A percentile compares a stretch with the other conserved stretches of the same genome.
phyloP scores from a whole-genome alignment of 2,329 filamentous ascomycete genomes.

The Torrubiella hemipterigena region DNA sequence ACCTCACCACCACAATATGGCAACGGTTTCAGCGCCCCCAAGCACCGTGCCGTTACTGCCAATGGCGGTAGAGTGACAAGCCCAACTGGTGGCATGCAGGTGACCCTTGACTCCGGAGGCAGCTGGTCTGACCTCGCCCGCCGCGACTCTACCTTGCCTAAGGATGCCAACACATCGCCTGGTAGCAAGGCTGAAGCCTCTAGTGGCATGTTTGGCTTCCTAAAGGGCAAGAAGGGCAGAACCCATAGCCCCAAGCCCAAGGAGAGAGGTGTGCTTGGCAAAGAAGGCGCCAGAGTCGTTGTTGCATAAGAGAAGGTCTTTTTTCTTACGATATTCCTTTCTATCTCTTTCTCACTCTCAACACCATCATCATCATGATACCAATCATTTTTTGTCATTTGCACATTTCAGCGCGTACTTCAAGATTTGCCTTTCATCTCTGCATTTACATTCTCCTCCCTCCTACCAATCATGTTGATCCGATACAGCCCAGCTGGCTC shows the following conservation, averaged over 20 bases:
- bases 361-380: not conserved
- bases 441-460: too few relatives aligned
- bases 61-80: conserved; percentile 60
- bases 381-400: not conserved
- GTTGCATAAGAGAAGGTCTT: conserved; percentile 46
- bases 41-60: conserved; percentile 38
- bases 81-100: conserved; percentile 75
- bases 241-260: conserved; percentile 90
- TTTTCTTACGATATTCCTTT: too few relatives aligned
- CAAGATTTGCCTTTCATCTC: too few relatives aligned
- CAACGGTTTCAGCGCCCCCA: conserved; percentile 30
- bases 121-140: conserved; percentile 88
- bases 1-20: conserved; percentile 27
- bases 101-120: conserved; percentile 78
- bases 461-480: too few relatives aligned
- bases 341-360: not conserved
- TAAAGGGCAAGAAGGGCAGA: conserved; percentile 79
- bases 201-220: conserved; percentile 82
- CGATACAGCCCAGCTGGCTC: too few relatives aligned
- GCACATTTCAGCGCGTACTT: too few relatives aligned
- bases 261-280: conserved; percentile 85
- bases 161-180: conserved; percentile 47
- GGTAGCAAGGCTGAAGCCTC: conserved; percentile 43
- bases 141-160: conserved; percentile 63
- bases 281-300: conserved; percentile 80